Base-by-base conservation (phyloP, 2,329 filamentous ascomycete genomes). In the Bisporella sp. region DNA sequence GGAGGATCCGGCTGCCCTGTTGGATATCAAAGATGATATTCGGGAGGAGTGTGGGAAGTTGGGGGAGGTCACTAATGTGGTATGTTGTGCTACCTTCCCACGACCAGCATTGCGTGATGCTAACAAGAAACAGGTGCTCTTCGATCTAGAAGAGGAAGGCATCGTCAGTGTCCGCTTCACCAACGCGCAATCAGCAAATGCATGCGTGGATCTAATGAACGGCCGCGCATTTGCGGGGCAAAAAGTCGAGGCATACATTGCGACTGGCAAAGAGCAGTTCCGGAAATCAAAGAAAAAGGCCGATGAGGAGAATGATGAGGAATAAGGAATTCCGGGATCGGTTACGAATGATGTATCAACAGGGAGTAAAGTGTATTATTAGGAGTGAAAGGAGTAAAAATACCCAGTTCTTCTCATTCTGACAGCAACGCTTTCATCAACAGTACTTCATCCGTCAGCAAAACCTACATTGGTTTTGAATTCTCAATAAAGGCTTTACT, bases 11-110 rank as follows among this genome's bases (percentile, higher is more conserved):
- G 82, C 83, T 0, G 87, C 86, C 1, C 78, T 95, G 53, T 73
- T 95, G 37, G 92, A 97, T 56, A 95, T 97, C 71, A 95, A 95
- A 65, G 87, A 96, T 66, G 93, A 99, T 65, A 88, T 97, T 50
- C 81, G 88, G 43, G 89, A 96, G 46, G 91, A 96, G 69, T 95
- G 89, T 66, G 77, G 81, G 51, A 95, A 95, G 69, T 73, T 93
- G 11, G 93, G 93, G 3, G 77, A 84, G 29, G 89, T 97, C 35
- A 95, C 90, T 32, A 96, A 95, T 63, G 88, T 97, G 40, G 84
- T 37, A 37, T 37, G 35, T 21, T 21, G 21, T 21, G 21, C 21
- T 4, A 37, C 35, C 35, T 37, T 37, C 21, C 21, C 21, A 21
- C 21, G 21, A 21, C 21, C 21, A 21, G 2, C 21, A 21, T 21